Conservation (phyloP, 2,329 filamentous ascomycete genomes). For the Chrysoporthe cubensis region DNA sequence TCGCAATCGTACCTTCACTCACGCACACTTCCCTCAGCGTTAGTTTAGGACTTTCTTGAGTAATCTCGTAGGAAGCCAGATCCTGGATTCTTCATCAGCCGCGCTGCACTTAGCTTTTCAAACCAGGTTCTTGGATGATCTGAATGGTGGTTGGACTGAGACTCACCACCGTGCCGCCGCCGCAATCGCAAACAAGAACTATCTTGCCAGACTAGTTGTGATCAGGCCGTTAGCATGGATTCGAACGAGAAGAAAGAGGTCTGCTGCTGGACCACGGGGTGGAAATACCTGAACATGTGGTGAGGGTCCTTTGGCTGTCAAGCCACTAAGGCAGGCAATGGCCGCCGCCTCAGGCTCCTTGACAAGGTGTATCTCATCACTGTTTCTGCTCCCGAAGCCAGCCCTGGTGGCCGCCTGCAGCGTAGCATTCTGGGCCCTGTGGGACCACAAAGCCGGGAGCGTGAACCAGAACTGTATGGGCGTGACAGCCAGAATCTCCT, state of each 20-base stretch:
- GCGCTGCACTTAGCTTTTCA: background rate
- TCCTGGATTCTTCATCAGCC: conserved; percentile 1
- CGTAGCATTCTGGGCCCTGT: conserved; percentile 10
- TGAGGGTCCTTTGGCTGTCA: conserved; percentile 3
- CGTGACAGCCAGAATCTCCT: conserved; percentile 7
- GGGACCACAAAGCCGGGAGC: conserved; percentile 6
- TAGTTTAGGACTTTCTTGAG: background rate
- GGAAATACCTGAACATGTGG: background rate
- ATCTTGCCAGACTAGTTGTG: conserved; percentile 4
- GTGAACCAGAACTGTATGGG: conserved; percentile 18
- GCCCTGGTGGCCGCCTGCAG: conserved; percentile 5
- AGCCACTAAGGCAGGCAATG: conserved; percentile 10
- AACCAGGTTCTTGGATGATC: background rate
- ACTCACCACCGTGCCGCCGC: conserved; percentile 10
- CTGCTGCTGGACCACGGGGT: background rate
- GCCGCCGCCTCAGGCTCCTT: conserved; percentile 14
- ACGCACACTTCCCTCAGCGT: conserved; percentile 4
- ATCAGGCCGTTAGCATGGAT: background rate
- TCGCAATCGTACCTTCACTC: conserved; percentile 6
- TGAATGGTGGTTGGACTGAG: background rate
- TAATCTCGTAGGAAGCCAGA: conserved; percentile 2
- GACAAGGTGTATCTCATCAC: conserved; percentile 12
- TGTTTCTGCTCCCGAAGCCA: conserved; percentile 1
- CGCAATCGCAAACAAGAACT: conserved; percentile 13
- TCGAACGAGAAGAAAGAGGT: background rate